These are phyloP conservation scores for Vitis amurensis DNA, from an alignment of 164 flowering plant species.

Conservation along the genomic window DNA sequence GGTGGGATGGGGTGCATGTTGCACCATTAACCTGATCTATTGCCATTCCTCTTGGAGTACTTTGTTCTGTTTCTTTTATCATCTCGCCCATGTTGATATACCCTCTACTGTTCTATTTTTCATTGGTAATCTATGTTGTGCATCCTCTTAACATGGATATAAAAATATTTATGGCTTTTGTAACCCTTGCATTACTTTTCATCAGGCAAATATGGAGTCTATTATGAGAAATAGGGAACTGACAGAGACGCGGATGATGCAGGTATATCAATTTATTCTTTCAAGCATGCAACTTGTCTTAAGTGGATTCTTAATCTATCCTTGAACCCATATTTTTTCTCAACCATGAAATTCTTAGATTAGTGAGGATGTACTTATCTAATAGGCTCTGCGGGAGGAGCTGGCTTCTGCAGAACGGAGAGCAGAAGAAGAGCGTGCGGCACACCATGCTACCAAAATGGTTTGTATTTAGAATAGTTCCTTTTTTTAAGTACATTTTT, in stretches of 20 bases:
- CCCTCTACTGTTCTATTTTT: not conserved
- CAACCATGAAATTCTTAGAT: slow-evolving; percentile 5
- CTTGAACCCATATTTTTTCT: slow-evolving; percentile 2
- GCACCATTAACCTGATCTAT: too few relatives aligned
- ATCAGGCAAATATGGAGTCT: slow-evolving; percentile 90
- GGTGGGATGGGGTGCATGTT: too few relatives aligned
- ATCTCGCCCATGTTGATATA: not conserved
- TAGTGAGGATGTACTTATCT: slow-evolving; percentile 8
- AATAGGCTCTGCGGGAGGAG: slow-evolving; percentile 93
- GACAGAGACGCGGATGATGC: slow-evolving; percentile 97
- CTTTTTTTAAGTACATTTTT: slow-evolving; percentile 4
- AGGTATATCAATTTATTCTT: slow-evolving; percentile 40
- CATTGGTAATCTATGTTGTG: too few relatives aligned
- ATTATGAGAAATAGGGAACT: slow-evolving; percentile 91
- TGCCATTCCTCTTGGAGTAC: not conserved
- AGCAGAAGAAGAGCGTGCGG: slow-evolving; percentile 92
- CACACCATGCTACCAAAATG: slow-evolving; percentile 94
- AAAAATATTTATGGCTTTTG: not conserved
- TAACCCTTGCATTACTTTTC: slow-evolving; percentile 11
- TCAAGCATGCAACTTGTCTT: not conserved
- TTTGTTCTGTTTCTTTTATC: not conserved
- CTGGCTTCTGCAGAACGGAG: slow-evolving; percentile 82
- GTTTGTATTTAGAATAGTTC: slow-evolving; percentile 31
- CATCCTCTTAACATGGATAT: too few relatives aligned
- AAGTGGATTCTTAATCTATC: slow-evolving; percentile 2